These are phyloP conservation scores for Haemoproteus tartakovskyi DNA, from an alignment of 169 alveolate species.

Conservation along the genomic window DNA sequence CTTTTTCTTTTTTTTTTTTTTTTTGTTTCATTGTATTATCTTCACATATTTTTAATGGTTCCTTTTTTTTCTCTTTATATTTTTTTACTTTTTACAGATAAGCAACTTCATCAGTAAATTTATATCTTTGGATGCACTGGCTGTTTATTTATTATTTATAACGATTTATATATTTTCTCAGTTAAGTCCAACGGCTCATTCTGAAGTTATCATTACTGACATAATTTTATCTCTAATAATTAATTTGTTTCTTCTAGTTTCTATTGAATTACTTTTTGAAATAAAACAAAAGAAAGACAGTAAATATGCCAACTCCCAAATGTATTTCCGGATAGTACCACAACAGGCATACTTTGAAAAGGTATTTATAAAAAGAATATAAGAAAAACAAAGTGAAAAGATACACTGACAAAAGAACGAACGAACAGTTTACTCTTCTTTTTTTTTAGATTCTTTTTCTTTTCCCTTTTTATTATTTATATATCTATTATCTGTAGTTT, in stretches of 20 bases:
- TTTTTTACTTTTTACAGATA: constrained; percentile 11
- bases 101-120: constrained; percentile 47
- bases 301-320: constrained; percentile 61
- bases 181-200: constrained; percentile 23
- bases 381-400: background rate
- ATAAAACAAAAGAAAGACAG: constrained; percentile 35
- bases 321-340: constrained; percentile 62
- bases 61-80: constrained; percentile 4
- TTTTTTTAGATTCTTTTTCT: too few relatives aligned
- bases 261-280: constrained; percentile 48
- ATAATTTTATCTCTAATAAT: constrained; percentile 26
- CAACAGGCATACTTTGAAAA: constrained; percentile 54
- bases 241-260: constrained; percentile 25
- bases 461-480: too few relatives aligned
- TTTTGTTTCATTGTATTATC: background rate
- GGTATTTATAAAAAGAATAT: constrained; percentile 5
- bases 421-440: too few relatives aligned
- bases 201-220: constrained; percentile 21
- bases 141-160: constrained; percentile 37
- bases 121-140: constrained; percentile 42
- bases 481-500: too few relatives aligned
- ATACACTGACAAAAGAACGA: background rate
- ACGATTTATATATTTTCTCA: constrained; percentile 53
- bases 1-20: constrained; percentile 3
- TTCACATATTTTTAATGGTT: background rate